Evolutionary conservation across 176 grass and related monocot species (phyloP).

Genomic region (Cenchrus purpureus): DNA sequence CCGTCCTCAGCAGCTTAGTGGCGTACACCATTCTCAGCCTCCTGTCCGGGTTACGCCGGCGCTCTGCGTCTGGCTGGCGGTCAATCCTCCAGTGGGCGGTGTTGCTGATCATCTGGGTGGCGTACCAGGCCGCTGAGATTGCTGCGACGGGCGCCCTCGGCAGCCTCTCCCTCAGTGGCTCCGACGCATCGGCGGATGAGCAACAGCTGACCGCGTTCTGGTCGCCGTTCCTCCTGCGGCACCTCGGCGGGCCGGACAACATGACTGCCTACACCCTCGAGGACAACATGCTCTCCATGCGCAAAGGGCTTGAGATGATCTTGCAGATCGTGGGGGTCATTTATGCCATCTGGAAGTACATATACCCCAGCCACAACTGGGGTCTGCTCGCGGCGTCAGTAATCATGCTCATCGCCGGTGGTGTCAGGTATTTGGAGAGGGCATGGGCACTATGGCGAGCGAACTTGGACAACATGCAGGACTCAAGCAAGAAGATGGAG

Average conservation of each 20-base stretch:
- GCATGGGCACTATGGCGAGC: not conserved
- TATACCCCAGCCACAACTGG: not conserved
- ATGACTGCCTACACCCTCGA: not conserved
- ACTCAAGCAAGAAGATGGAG: not conserved
- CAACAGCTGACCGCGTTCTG: not conserved
- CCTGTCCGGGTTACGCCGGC: not conserved
- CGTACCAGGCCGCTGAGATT: not conserved
- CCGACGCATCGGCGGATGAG: not conserved
- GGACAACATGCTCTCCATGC: not conserved
- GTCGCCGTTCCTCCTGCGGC: not conserved
- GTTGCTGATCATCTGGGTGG: not conserved
- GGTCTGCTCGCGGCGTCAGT: not conserved
- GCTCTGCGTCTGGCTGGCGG: not conserved
- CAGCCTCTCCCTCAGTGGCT: not conserved
- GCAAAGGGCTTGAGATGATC: not conserved
- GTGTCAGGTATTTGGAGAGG: not conserved
- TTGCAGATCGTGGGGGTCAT: accelerated
- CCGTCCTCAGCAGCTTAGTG: not conserved
- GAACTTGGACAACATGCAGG: not conserved
- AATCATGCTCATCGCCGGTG: not conserved
- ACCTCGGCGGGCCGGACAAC: not conserved
- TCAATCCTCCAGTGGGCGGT: not conserved
- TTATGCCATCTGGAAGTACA: not conserved
- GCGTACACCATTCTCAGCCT: not conserved
- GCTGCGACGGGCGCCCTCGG: not conserved